A percentile compares a stretch with the other conserved stretches of the same genome.
phyloP scores from a whole-genome alignment of 148 eudicot species.

The Rhododendron kiyosumense region DNA sequence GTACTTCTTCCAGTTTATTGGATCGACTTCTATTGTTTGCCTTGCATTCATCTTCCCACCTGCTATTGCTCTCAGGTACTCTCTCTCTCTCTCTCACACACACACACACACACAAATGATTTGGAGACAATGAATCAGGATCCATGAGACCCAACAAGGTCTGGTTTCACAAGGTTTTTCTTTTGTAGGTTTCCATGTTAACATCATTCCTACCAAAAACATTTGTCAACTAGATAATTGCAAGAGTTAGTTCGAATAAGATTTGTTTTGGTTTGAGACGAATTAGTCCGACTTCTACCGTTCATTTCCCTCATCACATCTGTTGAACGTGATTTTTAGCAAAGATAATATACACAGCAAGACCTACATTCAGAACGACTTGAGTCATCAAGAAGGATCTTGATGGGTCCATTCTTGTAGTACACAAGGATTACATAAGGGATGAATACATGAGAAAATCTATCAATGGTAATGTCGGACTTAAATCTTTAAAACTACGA shows the following conservation, averaged over 20 bases:
- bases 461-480: not conserved
- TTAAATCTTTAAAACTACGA: not conserved
- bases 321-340: not conserved
- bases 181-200: not conserved
- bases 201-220: not conserved
- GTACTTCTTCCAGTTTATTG: conserved; percentile 86
- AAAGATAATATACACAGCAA: not conserved
- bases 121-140: not conserved
- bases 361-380: not conserved
- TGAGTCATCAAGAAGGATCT: not conserved
- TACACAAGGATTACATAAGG: not conserved
- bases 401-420: not conserved
- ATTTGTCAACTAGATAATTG: not conserved
- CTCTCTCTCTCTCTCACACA: not conserved
- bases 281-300: not conserved
- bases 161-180: not conserved
- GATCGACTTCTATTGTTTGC: conserved; percentile 75
- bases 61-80: conserved; percentile 67
- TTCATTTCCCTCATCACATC: not conserved
- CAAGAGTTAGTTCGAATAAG: not conserved
- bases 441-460: not conserved
- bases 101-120: not conserved
- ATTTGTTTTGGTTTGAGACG: not conserved
- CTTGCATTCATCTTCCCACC: conserved; percentile 91
- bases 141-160: not conserved